Conservation (phyloP, 2,329 filamentous ascomycete genomes). For the Hypoxylon sp. region DNA sequence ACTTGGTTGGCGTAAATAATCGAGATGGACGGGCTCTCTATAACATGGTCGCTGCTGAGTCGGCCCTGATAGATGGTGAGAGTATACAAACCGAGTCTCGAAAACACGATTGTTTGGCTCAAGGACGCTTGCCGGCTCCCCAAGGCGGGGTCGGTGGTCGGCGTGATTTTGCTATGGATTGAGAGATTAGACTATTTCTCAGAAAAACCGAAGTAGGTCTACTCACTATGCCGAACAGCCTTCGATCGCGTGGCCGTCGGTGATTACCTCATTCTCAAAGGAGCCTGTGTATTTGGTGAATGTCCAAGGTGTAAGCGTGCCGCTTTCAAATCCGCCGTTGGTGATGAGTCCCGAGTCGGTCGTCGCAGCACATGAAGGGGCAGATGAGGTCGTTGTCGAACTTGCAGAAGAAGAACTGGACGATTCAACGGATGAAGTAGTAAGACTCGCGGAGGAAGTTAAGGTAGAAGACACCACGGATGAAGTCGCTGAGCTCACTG, state of each 20-base stretch:
- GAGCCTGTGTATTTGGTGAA: too few species aligned
- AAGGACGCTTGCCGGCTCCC: not conserved
- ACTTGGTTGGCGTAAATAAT: not conserved
- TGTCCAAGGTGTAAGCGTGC: not conserved
- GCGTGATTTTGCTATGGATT: not conserved
- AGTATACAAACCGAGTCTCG: not conserved
- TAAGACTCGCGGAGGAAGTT: too few species aligned
- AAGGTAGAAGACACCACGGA: too few species aligned
- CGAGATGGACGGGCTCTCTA: not conserved
- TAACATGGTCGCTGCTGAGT: not conserved
- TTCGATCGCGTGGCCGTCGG: not conserved
- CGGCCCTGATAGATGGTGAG: not conserved
- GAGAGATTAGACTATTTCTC: not conserved
- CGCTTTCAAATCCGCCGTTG: not conserved
- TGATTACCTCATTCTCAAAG: not conserved
- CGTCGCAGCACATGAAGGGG: too few species aligned
- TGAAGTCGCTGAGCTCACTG: too few species aligned
- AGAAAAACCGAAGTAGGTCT: not conserved
- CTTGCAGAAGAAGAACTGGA: too few species aligned
- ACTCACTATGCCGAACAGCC: not conserved
- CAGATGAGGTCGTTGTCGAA: too few species aligned
- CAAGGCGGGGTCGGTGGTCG: not conserved
- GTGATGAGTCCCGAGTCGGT: too few species aligned
- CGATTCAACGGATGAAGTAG: too few species aligned
- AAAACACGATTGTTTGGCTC: not conserved